These are phyloP conservation scores for Nothophaeocryptopus gaeumannii DNA, from an alignment of 2,329 filamentous ascomycete species.

Conservation along the genomic window DNA sequence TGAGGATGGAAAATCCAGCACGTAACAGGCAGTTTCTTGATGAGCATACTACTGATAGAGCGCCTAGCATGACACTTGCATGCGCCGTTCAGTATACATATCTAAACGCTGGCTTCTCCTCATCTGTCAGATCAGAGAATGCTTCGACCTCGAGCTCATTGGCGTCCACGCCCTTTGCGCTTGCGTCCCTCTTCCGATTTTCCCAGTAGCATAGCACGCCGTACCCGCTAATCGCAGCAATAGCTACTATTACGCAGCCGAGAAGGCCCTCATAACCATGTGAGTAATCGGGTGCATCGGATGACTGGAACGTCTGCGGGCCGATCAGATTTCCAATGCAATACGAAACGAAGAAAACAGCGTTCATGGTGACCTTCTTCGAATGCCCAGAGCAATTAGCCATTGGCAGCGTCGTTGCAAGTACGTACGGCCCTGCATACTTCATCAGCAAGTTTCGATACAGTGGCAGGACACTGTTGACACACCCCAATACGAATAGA, in stretches of 20 bases:
- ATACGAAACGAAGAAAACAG: constrained; percentile 31
- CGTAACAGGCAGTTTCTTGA: too few species aligned
- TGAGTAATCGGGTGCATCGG: constrained; percentile 14
- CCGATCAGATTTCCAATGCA: constrained; percentile 27
- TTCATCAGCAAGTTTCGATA: neutral
- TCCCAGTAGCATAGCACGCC: constrained; percentile 12
- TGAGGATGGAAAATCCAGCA: too few species aligned
- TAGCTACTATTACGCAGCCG: constrained; percentile 17
- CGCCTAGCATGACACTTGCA: neutral
- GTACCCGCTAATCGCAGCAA: constrained; percentile 16
- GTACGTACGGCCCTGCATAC: constrained; percentile 34
- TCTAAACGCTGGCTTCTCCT: constrained; percentile 11
- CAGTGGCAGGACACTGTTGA: neutral
- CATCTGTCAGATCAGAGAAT: constrained; percentile 15
- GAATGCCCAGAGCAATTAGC: constrained; percentile 34
- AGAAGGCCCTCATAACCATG: constrained; percentile 16
- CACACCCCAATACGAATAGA: constrained; percentile 34
- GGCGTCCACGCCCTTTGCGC: neutral
- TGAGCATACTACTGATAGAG: too few species aligned
- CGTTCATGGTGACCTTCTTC: constrained; percentile 34
- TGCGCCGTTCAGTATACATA: constrained; percentile 7
- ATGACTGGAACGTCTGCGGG: constrained; percentile 12
- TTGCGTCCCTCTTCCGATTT: constrained; percentile 12
- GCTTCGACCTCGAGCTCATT: constrained; percentile 6
- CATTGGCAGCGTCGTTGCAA: constrained; percentile 33